Evolutionary conservation across 176 grass and related monocot genomes (phyloP).

Genomic region (Oryza glumipatula): DNA sequence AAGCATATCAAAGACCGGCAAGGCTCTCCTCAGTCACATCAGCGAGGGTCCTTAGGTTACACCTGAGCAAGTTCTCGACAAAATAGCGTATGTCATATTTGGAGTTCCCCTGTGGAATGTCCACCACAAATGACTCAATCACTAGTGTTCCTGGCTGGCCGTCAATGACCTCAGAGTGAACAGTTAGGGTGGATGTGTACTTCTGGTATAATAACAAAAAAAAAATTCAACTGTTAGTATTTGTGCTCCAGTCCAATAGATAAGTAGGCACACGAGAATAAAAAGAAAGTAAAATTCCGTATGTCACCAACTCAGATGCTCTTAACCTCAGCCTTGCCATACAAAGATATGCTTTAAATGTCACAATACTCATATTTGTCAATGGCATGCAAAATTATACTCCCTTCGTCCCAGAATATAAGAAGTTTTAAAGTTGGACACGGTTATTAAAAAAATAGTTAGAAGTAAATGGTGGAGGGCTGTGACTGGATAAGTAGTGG

Average conservation of each 20-base stretch:
- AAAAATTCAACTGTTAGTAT: not conserved
- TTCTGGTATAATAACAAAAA: conserved; percentile 52
- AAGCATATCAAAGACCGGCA: not conserved
- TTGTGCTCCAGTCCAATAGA: not conserved
- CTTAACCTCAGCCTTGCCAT: not conserved
- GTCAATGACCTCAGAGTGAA: conserved; percentile 70
- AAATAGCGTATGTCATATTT: conserved; percentile 79
- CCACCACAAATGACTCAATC: conserved; percentile 83
- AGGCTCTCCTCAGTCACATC: conserved; percentile 57
- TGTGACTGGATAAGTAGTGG: too few relatives aligned
- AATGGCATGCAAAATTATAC: conserved; percentile 14
- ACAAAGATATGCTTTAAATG: not conserved
- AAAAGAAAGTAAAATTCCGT: not conserved
- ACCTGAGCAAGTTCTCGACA: conserved; percentile 72
- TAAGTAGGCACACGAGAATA: not conserved
- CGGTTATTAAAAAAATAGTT: too few relatives aligned
- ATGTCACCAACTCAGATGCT: not conserved
- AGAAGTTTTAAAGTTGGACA: too few relatives aligned
- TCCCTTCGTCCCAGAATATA: too few relatives aligned
- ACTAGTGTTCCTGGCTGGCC: conserved; percentile 66
- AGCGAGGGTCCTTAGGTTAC: conserved; percentile 79
- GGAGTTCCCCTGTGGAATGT: conserved; percentile 73
- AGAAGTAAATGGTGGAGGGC: too few relatives aligned
- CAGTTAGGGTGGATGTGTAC: conserved; percentile 77
- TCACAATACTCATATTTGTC: not conserved